A percentile compares a stretch with the other conserved stretches of the same genome.
Conservation (phyloP, 768 basidiomycete genomes). For the Serpula lacrymans region DNA sequence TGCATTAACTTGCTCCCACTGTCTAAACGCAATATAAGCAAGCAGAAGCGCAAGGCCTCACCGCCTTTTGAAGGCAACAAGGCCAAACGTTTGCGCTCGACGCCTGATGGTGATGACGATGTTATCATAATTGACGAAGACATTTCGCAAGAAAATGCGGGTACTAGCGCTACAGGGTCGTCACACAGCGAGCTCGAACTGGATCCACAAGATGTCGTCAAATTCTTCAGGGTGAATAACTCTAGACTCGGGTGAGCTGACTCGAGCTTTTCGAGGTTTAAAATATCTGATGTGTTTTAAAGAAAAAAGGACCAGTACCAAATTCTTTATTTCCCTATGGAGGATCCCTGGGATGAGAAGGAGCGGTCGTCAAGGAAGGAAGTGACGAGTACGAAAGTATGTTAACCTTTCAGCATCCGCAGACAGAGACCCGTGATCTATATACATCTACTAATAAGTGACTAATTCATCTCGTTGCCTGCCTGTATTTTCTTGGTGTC, state of each 20-base stretch:
- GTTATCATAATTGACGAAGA: slow-evolving; percentile 21
- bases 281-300: neutral
- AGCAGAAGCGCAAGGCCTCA: slow-evolving; percentile 20
- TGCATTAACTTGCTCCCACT: slow-evolving; percentile 13
- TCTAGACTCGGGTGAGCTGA: slow-evolving; percentile 42
- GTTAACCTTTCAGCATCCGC: slow-evolving; percentile 11
- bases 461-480: no score
- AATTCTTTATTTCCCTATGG: slow-evolving; percentile 79
- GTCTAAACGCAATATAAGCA: slow-evolving; percentile 3
- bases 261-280: no score
- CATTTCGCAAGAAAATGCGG: slow-evolving; percentile 6
- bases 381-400: slow-evolving; percentile 47
- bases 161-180: slow-evolving; percentile 1
- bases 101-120: slow-evolving; percentile 30
- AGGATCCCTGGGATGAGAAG: slow-evolving; percentile 50
- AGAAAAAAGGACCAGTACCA: slow-evolving; percentile 61
- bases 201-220: slow-evolving; percentile 34
- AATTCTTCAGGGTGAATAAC: slow-evolving; percentile 47
- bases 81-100: slow-evolving; percentile 8
- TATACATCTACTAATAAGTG: no score
- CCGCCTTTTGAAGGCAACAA: slow-evolving; percentile 26
- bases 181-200: slow-evolving; percentile 15
- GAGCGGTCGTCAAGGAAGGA: slow-evolving; percentile 49
- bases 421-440: no score
- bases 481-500: no score